Base-by-base conservation (phyloP, 2,329 filamentous ascomycete genomes). In the Sarocladiaceae sp. region DNA sequence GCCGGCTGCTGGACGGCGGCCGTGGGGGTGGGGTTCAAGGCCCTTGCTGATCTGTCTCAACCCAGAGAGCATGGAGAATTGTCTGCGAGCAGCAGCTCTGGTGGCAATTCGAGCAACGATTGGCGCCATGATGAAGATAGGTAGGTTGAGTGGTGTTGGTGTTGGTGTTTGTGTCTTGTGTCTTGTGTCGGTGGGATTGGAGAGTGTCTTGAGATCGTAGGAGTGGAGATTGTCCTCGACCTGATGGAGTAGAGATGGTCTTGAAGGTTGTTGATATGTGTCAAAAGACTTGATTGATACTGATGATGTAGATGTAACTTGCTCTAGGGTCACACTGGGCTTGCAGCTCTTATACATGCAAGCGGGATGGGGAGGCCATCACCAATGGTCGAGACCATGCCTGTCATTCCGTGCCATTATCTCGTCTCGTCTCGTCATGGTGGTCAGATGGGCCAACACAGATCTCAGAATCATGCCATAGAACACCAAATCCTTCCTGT, bases 391-490 rank as follows among this genome's bases (percentile, higher is more conserved):
- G 33, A 35, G 4, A 13, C 16, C 33, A 18, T 12, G 6, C 21
- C 21, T 23, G 23, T n/a, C 37, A 27, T 29, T n/a, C n/a, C n/a
- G n/a, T n/a, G n/a, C n/a, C n/a, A n/a, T n/a, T n/a, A n/a, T n/a
- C n/a, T n/a, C n/a, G n/a, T n/a, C n/a, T 15, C 37, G 19, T 29
- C 37, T 41, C 23, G n/a, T 41, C 37, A 41, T 41, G 37, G 37
- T 41, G 37, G 37, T 41, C 37, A 41, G 37, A 41, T 41, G 37
- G 9, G 26, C 23, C n/a, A n/a, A n/a, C n/a, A n/a, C n/a, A n/a
- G n/a, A n/a, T n/a, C n/a, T n/a, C n/a, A n/a, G 20, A 21, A 41
- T 41, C 37, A 41, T 29, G 19, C 37, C 37, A 41, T n/a, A 29
- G 23, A 11, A 23, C 10, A 18, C 5, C 34, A 4, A 18, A 23